phyloP scores from a whole-genome alignment of 495 filamentous ascomycete species.

The Podospora anserina region DNA sequence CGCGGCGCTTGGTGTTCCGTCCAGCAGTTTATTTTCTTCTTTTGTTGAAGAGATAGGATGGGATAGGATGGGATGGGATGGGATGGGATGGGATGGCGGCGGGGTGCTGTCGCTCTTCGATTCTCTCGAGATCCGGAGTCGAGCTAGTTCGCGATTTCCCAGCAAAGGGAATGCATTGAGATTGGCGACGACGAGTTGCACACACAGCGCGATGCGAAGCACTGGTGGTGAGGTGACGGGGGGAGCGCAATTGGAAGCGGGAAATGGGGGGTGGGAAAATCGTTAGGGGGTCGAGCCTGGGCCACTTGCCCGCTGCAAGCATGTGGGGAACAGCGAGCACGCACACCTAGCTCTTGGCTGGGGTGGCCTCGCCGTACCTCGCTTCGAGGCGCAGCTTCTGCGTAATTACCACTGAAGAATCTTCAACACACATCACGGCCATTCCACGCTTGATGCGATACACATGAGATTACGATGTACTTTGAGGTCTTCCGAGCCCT shows the following conservation, averaged over 20 bases:
- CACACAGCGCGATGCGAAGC: slow-evolving; percentile 24
- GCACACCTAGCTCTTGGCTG: background rate
- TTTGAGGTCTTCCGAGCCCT: background rate
- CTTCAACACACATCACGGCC: background rate
- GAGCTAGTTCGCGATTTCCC: slow-evolving; percentile 12
- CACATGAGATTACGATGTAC: background rate
- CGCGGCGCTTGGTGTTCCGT: background rate
- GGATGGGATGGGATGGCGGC: background rate
- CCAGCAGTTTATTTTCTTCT: background rate
- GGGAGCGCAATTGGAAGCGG: slow-evolving; percentile 6
- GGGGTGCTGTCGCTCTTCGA: background rate
- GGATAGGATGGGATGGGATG: no score
- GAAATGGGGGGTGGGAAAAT: slow-evolving; percentile 9
- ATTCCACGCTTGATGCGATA: background rate
- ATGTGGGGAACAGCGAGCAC: background rate
- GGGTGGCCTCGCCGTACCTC: background rate
- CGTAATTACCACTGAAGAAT: background rate
- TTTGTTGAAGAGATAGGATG: slow-evolving; percentile 8
- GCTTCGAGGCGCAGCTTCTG: background rate
- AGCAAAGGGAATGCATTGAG: slow-evolving; percentile 5
- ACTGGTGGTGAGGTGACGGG: slow-evolving; percentile 15
- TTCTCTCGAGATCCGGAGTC: background rate
- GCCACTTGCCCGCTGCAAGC: background rate
- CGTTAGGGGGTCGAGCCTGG: slow-evolving; percentile 4
- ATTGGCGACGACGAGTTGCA: slow-evolving; percentile 8